Evolutionary conservation across 139 green algal species (phyloP), one percentile per base, ranked within the genome.

Genomic region (Ettlia oleoabundans): DNA sequence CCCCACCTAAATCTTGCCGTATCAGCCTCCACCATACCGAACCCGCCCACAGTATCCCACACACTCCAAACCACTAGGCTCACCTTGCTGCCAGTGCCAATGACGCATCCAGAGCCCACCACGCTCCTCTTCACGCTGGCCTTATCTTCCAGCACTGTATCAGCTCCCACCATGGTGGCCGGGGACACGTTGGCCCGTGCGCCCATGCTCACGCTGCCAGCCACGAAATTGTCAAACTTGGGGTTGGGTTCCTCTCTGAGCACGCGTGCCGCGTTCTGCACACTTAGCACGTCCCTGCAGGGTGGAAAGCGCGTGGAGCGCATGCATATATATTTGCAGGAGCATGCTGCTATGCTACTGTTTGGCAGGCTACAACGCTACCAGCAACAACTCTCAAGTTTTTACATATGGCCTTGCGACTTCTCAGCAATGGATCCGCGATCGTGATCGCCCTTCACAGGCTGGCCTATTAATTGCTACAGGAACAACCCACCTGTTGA

Each of bases 91-190:
- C 90, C 91, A 61, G 66, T 86, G 61, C 94, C 95, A 37, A 98
- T 66, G 64, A 71, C 88, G 89, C 92, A 96, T 33, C 85, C 84
- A 42, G 38, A 30, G 24, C 94, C 94, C 35, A 98, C 85, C 30
- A 98, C 92, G 2, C 82, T 92, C 38, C 93, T 73, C 91, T 98
- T 98, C 51, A 98, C 91, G 87, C 82, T 93, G 82, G 82, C 92
- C 80, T 94, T 96, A 86, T 98, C 95, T 3, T 90, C 94, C 28
- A 98, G 78, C n/a, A 73, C 66, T 37, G 75, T 89, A 37, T 86
- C 86, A 51, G 89, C 85, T 1, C 93, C 93, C 13, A 98, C 75
- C 53, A 98, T 92, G 85, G 94, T 97, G 37, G 81, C 87, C 3
- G 83, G 33, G 9, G 76, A 83, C 53, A 97, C 86, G 6, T 89